phyloP scores from a whole-genome alignment of 257 asterid species.

The Lavandula angustifolia region DNA sequence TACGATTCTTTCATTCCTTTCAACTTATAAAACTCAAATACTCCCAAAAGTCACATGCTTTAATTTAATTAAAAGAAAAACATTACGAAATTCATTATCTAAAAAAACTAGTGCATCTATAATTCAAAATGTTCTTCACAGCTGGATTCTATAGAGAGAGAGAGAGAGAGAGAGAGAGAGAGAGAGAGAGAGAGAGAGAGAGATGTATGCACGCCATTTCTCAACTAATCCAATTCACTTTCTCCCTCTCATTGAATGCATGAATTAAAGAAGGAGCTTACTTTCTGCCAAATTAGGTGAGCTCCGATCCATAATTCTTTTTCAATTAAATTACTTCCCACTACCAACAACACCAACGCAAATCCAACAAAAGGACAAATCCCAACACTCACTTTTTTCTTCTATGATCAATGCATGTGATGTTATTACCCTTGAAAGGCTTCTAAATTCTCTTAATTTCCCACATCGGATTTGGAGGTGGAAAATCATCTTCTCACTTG shows the following conservation, averaged over 20 bases:
- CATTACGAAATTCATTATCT: no score
- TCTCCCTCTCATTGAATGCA: constrained; percentile 44
- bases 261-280: constrained; percentile 42
- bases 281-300: constrained; percentile 61
- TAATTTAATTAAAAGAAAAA: no score
- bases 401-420: neutral
- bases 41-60: no score
- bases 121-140: no score
- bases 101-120: no score
- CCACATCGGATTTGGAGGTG: constrained; percentile 38
- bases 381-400: neutral
- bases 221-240: constrained; percentile 53
- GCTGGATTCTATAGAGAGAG: neutral
- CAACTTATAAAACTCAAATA: no score
- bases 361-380: neutral
- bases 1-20: no score
- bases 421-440: no score
- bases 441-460: no score
- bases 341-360: constrained; percentile 1
- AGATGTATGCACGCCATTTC: constrained; percentile 32
- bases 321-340: constrained; percentile 2
- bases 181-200: neutral
- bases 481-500: constrained; percentile 6
- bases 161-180: neutral
- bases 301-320: constrained; percentile 24